A percentile compares a stretch with the other conserved stretches of the same genome.
Evolutionary conservation across 2,329 filamentous ascomycete species (phyloP).

Genomic region (Botrytis porri): DNA sequence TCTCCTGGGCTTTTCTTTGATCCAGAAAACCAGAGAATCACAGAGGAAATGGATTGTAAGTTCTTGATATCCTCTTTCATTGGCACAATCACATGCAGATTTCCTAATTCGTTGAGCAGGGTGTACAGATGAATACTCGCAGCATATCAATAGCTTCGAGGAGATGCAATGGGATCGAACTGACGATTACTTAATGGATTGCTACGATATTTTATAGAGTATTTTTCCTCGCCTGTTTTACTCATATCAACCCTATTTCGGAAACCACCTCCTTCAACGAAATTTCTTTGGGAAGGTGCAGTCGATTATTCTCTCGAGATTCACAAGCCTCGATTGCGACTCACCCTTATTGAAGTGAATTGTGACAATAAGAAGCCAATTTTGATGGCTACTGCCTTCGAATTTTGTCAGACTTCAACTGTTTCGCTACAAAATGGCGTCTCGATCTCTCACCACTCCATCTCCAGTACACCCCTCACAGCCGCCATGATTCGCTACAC

Average conservation of each 20-base stretch:
- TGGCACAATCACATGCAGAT: neutral
- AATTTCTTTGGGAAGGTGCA: neutral
- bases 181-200: neutral
- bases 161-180: neutral
- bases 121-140: neutral
- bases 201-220: neutral
- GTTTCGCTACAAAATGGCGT: neutral
- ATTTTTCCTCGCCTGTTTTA: neutral
- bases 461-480: neutral
- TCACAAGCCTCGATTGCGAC: neutral
- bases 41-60: slow-evolving; percentile 9
- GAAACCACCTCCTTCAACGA: neutral
- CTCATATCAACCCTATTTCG: neutral
- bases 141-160: neutral
- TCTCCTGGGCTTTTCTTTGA: neutral
- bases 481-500: neutral
- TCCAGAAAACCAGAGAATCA: neutral
- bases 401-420: neutral
- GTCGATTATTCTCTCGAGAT: neutral
- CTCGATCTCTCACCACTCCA: neutral
- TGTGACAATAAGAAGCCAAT: neutral
- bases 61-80: neutral
- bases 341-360: neutral
- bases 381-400: neutral
- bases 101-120: neutral